Percentiles rank a stretch among this genome's conserved stretches.
Conservation (phyloP, 2,329 filamentous ascomycete genomes). For the Chaetomiaceae sp. region DNA sequence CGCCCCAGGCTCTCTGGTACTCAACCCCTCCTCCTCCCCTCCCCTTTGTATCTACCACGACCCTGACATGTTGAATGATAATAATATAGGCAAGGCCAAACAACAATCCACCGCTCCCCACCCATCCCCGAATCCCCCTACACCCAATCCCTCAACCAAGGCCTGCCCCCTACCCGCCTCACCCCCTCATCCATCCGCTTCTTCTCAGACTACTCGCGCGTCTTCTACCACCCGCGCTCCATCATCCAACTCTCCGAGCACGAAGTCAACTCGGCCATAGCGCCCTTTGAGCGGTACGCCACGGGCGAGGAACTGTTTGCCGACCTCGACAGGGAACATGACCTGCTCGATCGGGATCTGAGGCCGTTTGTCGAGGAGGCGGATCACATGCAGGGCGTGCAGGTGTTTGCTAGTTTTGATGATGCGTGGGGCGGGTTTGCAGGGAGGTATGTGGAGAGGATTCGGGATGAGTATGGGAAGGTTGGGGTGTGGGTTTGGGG, state of each 20-base stretch:
- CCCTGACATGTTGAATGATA: no score
- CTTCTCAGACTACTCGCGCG: conserved; percentile 92
- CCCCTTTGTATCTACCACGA: neutral
- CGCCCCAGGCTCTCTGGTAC: conserved; percentile 39
- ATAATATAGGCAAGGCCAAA: conserved; percentile 57
- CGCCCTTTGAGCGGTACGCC: conserved; percentile 72
- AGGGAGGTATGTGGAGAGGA: conserved; percentile 65
- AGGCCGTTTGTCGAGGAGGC: conserved; percentile 88
- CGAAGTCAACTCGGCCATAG: conserved; percentile 45
- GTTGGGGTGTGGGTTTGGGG: conserved; percentile 84
- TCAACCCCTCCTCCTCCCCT: neutral
- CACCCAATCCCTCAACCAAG: conserved; percentile 72
- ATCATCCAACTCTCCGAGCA: conserved; percentile 63
- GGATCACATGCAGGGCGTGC: conserved; percentile 84
- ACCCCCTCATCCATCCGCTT: conserved; percentile 73
- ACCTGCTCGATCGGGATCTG: conserved; percentile 85
- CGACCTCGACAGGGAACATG: conserved; percentile 71
- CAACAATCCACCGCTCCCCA: conserved; percentile 64
- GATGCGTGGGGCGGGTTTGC: conserved; percentile 81
- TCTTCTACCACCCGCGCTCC: conserved; percentile 88
- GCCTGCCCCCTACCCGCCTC: conserved; percentile 56
- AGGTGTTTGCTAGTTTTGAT: conserved; percentile 67
- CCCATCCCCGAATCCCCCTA: conserved; percentile 69
- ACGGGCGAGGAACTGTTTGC: conserved; percentile 72
- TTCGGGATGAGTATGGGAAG: conserved; percentile 91